Percentiles rank a stretch among this genome's conserved stretches.
phyloP scores from a whole-genome alignment of 306 rosid species.

The Senna siamea region DNA sequence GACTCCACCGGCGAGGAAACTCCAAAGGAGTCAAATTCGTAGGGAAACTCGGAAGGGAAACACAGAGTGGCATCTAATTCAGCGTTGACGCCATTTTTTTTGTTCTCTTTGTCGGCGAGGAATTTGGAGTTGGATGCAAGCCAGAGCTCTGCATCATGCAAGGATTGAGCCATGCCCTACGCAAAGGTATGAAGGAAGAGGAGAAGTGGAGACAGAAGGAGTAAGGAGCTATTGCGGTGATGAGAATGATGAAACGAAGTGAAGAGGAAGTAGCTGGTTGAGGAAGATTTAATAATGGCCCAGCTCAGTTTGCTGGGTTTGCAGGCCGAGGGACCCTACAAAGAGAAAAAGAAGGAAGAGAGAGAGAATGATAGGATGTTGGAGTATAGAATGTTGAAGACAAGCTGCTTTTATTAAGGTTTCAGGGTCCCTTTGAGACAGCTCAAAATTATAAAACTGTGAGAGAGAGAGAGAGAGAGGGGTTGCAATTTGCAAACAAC shows the following conservation, averaged over 20 bases:
- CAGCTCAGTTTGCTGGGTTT: slow-evolving; percentile 40
- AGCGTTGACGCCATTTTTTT: background rate
- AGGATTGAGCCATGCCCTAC: slow-evolving; percentile 41
- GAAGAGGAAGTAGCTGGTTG: slow-evolving; percentile 26
- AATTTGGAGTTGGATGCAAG: slow-evolving; percentile 44
- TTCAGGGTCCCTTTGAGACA: slow-evolving; percentile 53
- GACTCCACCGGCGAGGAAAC: slow-evolving; percentile 57
- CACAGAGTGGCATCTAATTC: background rate
- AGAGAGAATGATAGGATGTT: slow-evolving; percentile 22
- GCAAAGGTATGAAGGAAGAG: background rate
- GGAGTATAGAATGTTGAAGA: slow-evolving; percentile 60
- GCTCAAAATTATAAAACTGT: background rate
- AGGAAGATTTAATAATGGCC: slow-evolving; percentile 50
- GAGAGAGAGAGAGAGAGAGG: background rate
- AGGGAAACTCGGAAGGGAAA: slow-evolving; percentile 77
- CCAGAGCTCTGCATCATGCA: slow-evolving; percentile 40
- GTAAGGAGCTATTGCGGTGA: background rate
- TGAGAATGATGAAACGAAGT: no score
- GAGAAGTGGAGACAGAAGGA: no score
- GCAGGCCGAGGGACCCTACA: slow-evolving; percentile 50
- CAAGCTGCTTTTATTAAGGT: slow-evolving; percentile 81
- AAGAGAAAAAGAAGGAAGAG: background rate
- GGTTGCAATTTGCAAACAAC: slow-evolving; percentile 45
- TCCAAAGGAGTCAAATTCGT: slow-evolving; percentile 55
- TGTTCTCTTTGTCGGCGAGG: slow-evolving; percentile 32